Evolutionary conservation across 2,329 filamentous ascomycete species (phyloP).

Genomic region (Tolypocladium album): DNA sequence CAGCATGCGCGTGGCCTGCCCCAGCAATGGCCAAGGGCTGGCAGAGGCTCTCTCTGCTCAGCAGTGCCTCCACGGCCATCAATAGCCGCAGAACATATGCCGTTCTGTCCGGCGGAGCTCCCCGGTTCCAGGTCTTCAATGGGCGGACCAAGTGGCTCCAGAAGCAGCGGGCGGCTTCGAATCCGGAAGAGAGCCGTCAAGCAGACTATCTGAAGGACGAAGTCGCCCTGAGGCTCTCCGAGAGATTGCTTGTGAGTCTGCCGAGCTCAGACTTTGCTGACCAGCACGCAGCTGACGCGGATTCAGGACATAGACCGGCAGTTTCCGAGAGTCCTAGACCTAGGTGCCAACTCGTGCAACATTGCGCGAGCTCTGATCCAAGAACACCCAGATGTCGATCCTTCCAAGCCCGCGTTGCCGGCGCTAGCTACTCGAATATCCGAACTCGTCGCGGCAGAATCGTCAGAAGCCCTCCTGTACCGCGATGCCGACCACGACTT

Average conservation of each 20-base stretch:
- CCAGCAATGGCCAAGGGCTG: constrained; percentile 14
- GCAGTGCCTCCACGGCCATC: constrained; percentile 6
- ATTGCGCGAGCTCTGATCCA: constrained; percentile 72
- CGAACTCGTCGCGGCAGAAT: constrained; percentile 71
- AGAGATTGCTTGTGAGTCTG: constrained; percentile 60
- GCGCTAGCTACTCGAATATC: constrained; percentile 63
- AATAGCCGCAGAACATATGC: constrained; percentile 53
- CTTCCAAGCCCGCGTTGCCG: constrained; percentile 42
- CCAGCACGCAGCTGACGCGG: neutral
- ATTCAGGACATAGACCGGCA: constrained; percentile 78
- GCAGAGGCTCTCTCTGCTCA: constrained; percentile 9
- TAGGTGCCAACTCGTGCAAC: constrained; percentile 93
- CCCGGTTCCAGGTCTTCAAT: constrained; percentile 86
- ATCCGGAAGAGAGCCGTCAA: constrained; percentile 61
- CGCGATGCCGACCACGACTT: constrained; percentile 68
- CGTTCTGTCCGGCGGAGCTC: constrained; percentile 63
- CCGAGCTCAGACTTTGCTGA: neutral
- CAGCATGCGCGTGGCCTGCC: constrained; percentile 14
- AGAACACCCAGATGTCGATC: constrained; percentile 53
- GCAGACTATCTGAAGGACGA: constrained; percentile 93
- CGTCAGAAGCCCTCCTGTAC: constrained; percentile 66
- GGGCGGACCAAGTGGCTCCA: constrained; percentile 78
- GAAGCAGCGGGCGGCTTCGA: constrained; percentile 70
- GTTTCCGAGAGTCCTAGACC: constrained; percentile 76
- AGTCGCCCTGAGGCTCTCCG: constrained; percentile 72